Conservation (phyloP, 768 basidiomycete species). For the Amanita molliuscula region DNA sequence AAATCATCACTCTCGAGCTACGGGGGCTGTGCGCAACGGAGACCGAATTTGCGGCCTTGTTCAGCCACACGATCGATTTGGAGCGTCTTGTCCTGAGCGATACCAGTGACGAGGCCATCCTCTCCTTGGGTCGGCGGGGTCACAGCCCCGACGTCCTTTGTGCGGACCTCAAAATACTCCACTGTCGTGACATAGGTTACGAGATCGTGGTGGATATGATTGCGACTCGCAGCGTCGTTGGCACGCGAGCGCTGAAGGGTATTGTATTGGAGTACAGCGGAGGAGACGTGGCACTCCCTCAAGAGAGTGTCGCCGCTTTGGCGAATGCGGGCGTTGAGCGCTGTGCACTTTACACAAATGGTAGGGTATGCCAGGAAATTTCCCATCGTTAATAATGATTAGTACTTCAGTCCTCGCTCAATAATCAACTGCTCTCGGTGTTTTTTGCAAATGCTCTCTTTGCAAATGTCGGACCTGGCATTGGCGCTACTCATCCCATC, state of each 20-base stretch:
- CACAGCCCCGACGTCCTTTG: not conserved
- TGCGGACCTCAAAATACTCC: not conserved
- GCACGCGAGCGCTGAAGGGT: not conserved
- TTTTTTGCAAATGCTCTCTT: too few relatives aligned
- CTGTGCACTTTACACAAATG: not conserved
- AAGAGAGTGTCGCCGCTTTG: conserved; percentile 18
- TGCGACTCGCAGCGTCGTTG: not conserved
- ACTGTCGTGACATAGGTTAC: not conserved
- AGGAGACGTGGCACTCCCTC: conserved; percentile 34
- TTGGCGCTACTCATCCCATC: too few relatives aligned
- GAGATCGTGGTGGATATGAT: not conserved
- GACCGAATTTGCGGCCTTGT: not conserved
- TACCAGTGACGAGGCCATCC: not conserved
- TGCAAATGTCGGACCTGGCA: too few relatives aligned
- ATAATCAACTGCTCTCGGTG: too few relatives aligned
- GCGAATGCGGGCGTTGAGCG: not conserved
- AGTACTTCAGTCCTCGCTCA: too few relatives aligned
- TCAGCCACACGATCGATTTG: not conserved
- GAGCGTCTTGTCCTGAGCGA: not conserved
- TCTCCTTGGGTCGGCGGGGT: not conserved
- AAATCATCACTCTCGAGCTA: conserved; percentile 2
- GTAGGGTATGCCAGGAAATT: not conserved
- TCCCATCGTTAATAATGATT: not conserved
- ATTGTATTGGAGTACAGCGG: conserved; percentile 39
- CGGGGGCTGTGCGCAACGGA: conserved; percentile 2